phyloP scores from a whole-genome alignment of 306 rosid genomes.

The Quercus aquifolioides region DNA sequence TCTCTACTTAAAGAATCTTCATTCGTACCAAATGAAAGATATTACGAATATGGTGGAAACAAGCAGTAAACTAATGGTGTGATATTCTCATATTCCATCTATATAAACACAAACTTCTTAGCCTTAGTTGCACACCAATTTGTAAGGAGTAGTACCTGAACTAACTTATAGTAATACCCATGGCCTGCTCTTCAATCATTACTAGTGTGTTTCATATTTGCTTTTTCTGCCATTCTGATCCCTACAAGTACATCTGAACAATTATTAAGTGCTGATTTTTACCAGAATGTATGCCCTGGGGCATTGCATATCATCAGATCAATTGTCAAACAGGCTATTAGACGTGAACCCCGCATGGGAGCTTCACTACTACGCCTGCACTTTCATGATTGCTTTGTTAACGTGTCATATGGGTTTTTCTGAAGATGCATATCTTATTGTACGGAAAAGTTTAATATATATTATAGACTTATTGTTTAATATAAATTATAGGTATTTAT shows the following conservation, averaged over 20 bases:
- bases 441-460: too few relatives aligned
- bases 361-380: conserved; percentile 45
- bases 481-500: too few relatives aligned
- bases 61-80: background rate
- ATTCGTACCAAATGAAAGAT: too few relatives aligned
- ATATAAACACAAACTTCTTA: conserved; percentile 4
- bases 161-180: background rate
- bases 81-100: background rate
- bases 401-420: background rate
- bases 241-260: background rate
- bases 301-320: conserved; percentile 23
- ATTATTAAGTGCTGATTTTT: conserved; percentile 10
- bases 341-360: conserved; percentile 28
- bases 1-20: too few relatives aligned
- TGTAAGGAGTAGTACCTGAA: too few relatives aligned
- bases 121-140: background rate
- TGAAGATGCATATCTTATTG: background rate
- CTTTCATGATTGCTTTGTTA: conserved; percentile 51
- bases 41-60: background rate
- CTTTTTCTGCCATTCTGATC: background rate
- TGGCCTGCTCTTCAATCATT: conserved; percentile 18
- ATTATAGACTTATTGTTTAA: too few relatives aligned
- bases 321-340: conserved; percentile 25
- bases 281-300: conserved; percentile 16
- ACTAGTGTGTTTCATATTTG: background rate